Evolutionary conservation across 1,284 basidiomycete species (phyloP).

Genomic region (Leccinum subspadiceum): DNA sequence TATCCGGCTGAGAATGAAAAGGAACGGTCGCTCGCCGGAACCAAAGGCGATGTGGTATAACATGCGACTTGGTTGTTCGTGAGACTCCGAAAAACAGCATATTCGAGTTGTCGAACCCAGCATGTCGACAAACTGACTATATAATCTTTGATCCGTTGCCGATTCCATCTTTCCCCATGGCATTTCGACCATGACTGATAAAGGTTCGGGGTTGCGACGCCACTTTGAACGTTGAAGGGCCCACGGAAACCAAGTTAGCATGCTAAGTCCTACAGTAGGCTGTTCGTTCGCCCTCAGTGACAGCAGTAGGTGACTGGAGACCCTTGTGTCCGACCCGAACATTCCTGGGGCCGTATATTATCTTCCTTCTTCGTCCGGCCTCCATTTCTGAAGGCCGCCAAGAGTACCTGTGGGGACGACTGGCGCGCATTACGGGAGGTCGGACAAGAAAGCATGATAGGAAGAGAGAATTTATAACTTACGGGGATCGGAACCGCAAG

Average conservation of each 20-base stretch:
- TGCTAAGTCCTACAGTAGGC: background rate
- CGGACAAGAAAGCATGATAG: background rate
- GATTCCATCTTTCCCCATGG: background rate
- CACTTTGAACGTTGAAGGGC: background rate
- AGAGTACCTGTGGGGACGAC: background rate
- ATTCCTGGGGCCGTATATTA: background rate
- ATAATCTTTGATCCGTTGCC: background rate
- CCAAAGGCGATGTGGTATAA: background rate
- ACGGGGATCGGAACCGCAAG: background rate
- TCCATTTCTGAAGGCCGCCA: background rate
- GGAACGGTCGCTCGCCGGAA: background rate
- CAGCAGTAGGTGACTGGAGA: background rate
- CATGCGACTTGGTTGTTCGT: background rate
- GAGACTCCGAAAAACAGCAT: background rate
- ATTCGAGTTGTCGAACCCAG: background rate
- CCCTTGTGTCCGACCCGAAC: background rate
- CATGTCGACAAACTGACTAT: background rate
- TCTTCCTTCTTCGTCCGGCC: background rate
- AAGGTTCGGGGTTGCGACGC: background rate
- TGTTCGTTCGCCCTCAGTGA: background rate
- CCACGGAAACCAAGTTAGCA: background rate
- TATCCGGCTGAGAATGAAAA: background rate
- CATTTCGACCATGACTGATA: background rate
- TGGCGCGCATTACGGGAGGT: background rate
- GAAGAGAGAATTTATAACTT: background rate